A percentile compares a stretch with the other conserved stretches of the same genome.
These are phyloP conservation scores for Aphanomyces cochlioides DNA, from an alignment of 352 stramenopile genomes.

Conservation along the genomic window DNA sequence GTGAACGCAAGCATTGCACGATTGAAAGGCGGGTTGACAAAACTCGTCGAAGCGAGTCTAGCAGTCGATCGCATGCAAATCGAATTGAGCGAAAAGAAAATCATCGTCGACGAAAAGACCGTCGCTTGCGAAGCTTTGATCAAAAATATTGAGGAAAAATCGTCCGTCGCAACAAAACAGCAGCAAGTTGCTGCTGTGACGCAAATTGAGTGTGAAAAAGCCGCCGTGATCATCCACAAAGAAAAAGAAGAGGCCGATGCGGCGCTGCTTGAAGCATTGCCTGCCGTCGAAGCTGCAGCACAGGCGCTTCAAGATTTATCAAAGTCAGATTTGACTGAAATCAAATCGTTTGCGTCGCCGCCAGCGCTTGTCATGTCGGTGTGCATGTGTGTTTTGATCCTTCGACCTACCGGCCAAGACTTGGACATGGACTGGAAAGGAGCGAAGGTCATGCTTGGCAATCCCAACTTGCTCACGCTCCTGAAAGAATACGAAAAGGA, in stretches of 20 bases:
- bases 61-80: slow-evolving; percentile 93
- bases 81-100: slow-evolving; percentile 92
- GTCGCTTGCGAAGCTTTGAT: slow-evolving; percentile 91
- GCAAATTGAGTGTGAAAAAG: slow-evolving; percentile 87
- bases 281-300: slow-evolving; percentile 90
- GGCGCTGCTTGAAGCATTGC: slow-evolving; percentile 89
- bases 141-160: slow-evolving; percentile 93
- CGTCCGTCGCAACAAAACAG: slow-evolving; percentile 86
- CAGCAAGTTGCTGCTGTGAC: slow-evolving; percentile 88
- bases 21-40: slow-evolving; percentile 89
- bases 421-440: slow-evolving; percentile 92
- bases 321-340: slow-evolving; percentile 93
- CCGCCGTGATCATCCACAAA: slow-evolving; percentile 85
- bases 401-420: slow-evolving; percentile 89
- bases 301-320: slow-evolving; percentile 91
- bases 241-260: slow-evolving; percentile 93
- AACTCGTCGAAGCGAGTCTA: slow-evolving; percentile 90
- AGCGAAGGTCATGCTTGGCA: slow-evolving; percentile 93
- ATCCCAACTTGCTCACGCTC: slow-evolving; percentile 86
- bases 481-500: slow-evolving; percentile 96
- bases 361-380: slow-evolving; percentile 90
- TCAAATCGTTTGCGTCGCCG: slow-evolving; percentile 94
- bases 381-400: slow-evolving; percentile 89
- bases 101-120: slow-evolving; percentile 94
- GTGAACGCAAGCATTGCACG: slow-evolving; percentile 88